Base-by-base conservation (phyloP, 2,329 filamentous ascomycete species). In the Albifimbria verrucaria region DNA sequence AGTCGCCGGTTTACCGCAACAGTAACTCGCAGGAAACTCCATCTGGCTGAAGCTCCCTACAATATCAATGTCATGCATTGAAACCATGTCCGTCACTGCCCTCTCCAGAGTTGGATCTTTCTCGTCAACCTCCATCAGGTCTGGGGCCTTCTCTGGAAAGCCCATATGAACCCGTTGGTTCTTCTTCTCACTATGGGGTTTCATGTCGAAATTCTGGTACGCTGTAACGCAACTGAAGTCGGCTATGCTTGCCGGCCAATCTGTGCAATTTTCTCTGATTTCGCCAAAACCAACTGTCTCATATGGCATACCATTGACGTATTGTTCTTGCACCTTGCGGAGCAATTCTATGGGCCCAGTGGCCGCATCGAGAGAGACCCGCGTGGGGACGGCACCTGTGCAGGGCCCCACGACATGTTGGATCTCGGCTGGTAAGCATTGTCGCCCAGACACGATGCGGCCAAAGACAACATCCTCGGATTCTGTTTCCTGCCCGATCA, bases 361-460 rank as follows among this genome's bases (percentile, higher is more conserved):
- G 46, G 21, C 21, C n/a, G 20, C 15, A 15, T 32, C 24, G 1
- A 56, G 6, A 23, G 9, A 20, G 20, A 56, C 45, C 3, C 55
- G 55, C 10, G 49, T 44, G n/a, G 55, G 55, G 10, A 56, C 49
- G 11, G 36, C 49, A 21, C 53, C 57, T 6, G 49, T 42, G 51
- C 55, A 57, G 12, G 45, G 50, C 4, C 52, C 55, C 20, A 59
- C 49, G 7, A 59, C 36, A 39, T 47, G 15, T 15, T 55, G 53
- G 45, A 51, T 48, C 49, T 26, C 36, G 23, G 25, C 24, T 1
- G 57, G 56, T 3, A 54, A 25, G 22, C 46, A 49, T 28, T 55
- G 49, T 12, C 55, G 50, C 3, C 52, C 53, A 3, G 55, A 57
- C 2, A 59, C 53, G 47, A 57, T 46, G 9, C 49, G 47, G 22